phyloP scores from a whole-genome alignment of 495 filamentous ascomycete genomes.

The Aspergillus cristatus region DNA sequence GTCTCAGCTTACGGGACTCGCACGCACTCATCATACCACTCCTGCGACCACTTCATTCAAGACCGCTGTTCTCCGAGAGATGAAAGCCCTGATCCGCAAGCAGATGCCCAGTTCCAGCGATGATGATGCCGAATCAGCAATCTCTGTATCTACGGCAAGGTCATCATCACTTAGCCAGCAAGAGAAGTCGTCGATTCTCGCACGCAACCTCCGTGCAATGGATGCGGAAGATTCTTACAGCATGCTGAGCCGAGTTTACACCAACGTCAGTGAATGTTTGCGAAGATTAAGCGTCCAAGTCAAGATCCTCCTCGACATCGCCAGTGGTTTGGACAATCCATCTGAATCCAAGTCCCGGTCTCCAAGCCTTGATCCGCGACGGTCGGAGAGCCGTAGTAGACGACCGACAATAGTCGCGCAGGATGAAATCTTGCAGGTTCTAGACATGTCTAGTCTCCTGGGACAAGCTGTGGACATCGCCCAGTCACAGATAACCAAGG shows the following conservation, averaged over 20 bases:
- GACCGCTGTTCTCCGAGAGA: slow-evolving; percentile 77
- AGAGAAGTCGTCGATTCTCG: slow-evolving; percentile 81
- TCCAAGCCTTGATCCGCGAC: slow-evolving; percentile 34
- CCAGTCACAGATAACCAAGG: slow-evolving; percentile 83
- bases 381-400: slow-evolving; percentile 13
- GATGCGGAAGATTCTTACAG: slow-evolving; percentile 78
- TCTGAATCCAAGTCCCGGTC: slow-evolving; percentile 33
- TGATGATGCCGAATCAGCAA: slow-evolving; percentile 84
- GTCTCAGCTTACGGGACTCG: slow-evolving; percentile 63
- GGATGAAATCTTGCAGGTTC: slow-evolving; percentile 71
- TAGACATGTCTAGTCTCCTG: slow-evolving; percentile 91
- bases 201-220: slow-evolving; percentile 82
- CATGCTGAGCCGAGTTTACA: slow-evolving; percentile 76
- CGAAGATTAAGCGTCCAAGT: slow-evolving; percentile 80
- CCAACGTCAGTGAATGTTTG: slow-evolving; percentile 76
- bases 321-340: slow-evolving; percentile 57
- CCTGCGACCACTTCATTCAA: slow-evolving; percentile 78
- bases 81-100: slow-evolving; percentile 75
- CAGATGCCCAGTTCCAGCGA: slow-evolving; percentile 86
- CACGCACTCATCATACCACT: slow-evolving; percentile 65
- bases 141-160: slow-evolving; percentile 74
- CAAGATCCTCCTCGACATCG: slow-evolving; percentile 92
- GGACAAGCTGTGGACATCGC: slow-evolving; percentile 89
- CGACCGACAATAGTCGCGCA: slow-evolving; percentile 33
- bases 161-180: slow-evolving; percentile 65